Percentiles rank a stretch among this genome's conserved stretches.
phyloP scores from a whole-genome alignment of 768 basidiomycete species.

The Filobasidium floriforme region DNA sequence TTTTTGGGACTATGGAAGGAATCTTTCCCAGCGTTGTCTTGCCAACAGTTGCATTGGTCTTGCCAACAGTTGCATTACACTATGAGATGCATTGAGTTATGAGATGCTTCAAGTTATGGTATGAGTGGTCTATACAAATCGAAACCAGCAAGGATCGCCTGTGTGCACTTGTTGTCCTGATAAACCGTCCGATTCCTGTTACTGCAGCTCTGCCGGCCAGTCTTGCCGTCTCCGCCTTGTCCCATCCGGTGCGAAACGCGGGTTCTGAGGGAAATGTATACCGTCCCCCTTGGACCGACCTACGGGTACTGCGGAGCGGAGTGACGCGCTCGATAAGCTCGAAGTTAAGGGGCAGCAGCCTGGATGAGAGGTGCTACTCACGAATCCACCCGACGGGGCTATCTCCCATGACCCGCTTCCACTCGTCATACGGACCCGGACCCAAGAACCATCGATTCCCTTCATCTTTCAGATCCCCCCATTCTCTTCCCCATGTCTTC shows the following conservation, averaged over 20 bases:
- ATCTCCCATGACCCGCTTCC: slow-evolving; percentile 76
- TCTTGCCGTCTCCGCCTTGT: slow-evolving; percentile 39
- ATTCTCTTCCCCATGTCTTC: slow-evolving; percentile 65
- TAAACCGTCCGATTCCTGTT: too few relatives aligned
- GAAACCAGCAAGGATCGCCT: too few relatives aligned
- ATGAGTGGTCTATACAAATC: too few relatives aligned
- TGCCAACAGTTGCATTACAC: too few relatives aligned
- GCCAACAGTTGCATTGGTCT: too few relatives aligned
- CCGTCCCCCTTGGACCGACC: slow-evolving; percentile 42
- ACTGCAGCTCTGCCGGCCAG: slow-evolving; percentile 33
- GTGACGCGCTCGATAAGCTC: neutral
- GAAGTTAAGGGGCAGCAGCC: neutral
- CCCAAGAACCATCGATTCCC: slow-evolving; percentile 85
- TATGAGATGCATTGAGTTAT: too few relatives aligned
- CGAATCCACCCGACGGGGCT: slow-evolving; percentile 66
- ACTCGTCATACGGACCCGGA: slow-evolving; percentile 50
- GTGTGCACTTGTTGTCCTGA: too few relatives aligned
- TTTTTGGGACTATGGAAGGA: too few relatives aligned
- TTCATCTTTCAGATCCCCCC: slow-evolving; percentile 66
- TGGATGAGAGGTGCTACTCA: slow-evolving; percentile 48
- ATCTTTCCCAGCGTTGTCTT: too few relatives aligned
- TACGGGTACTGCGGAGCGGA: slow-evolving; percentile 33
- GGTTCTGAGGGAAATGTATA: slow-evolving; percentile 36
- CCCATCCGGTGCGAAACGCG: slow-evolving; percentile 41
- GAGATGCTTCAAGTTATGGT: too few relatives aligned